Conservation (phyloP, 2,329 filamentous ascomycete species). For the Aspergillus ruber region DNA sequence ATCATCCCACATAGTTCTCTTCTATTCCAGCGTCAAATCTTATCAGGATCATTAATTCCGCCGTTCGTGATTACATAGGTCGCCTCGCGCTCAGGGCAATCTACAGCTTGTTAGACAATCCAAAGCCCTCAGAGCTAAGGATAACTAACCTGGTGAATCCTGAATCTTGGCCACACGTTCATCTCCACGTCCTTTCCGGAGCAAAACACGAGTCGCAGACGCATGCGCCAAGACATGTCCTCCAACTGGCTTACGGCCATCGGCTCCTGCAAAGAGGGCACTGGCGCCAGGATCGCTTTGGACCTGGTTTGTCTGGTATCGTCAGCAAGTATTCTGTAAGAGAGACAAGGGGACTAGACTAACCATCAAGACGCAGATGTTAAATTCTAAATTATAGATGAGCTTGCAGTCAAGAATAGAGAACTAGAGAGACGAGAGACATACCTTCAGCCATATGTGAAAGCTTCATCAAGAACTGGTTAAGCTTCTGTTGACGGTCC, state of each 20-base stretch:
- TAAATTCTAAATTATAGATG: slow-evolving; percentile 51
- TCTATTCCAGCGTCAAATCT: slow-evolving; percentile 26
- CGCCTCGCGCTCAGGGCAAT: slow-evolving; percentile 62
- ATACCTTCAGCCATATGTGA: slow-evolving; percentile 59
- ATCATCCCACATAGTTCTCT: background rate
- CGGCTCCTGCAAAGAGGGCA: slow-evolving; percentile 60
- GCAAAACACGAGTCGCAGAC: slow-evolving; percentile 58
- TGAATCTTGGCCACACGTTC: slow-evolving; percentile 65
- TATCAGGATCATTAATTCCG: slow-evolving; percentile 62
- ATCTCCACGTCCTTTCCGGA: slow-evolving; percentile 63
- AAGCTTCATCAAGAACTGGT: slow-evolving; percentile 58
- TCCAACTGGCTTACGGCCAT: slow-evolving; percentile 61
- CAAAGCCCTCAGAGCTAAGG: background rate
- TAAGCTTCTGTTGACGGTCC: slow-evolving; percentile 62
- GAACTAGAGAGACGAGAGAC: slow-evolving; percentile 2
- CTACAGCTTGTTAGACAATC: slow-evolving; percentile 31
- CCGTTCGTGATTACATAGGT: slow-evolving; percentile 66
- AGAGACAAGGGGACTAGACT: slow-evolving; percentile 3
- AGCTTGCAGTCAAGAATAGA: background rate
- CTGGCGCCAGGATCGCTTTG: slow-evolving; percentile 64
- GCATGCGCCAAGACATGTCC: slow-evolving; percentile 65
- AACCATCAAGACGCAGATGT: slow-evolving; percentile 59
- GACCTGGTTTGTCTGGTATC: slow-evolving; percentile 59
- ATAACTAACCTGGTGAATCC: slow-evolving; percentile 54
- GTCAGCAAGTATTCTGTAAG: background rate